These are phyloP conservation scores for Oryza nivara DNA, from an alignment of 176 grass and related monocot species.

Conservation along the genomic window DNA sequence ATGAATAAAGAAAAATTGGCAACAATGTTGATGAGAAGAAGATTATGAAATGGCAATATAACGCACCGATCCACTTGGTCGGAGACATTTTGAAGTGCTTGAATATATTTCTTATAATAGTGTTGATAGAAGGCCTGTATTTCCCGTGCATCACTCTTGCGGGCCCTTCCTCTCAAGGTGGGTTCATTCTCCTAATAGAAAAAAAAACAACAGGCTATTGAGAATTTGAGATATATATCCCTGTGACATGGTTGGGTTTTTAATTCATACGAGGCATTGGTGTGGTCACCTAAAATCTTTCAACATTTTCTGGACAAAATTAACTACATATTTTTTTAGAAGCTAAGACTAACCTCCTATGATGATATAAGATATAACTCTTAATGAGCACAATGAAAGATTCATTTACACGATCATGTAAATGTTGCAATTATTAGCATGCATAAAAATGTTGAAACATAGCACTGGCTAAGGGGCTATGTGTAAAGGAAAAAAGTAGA, in stretches of 20 bases:
- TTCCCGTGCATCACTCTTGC: constrained; percentile 87
- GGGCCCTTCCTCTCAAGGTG: constrained; percentile 69
- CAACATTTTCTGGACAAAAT: neutral
- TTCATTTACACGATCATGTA: constrained; percentile 27
- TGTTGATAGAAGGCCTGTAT: constrained; percentile 90
- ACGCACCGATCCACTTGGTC: constrained; percentile 81
- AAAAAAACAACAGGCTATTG: neutral
- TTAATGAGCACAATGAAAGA: neutral
- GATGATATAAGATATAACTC: constrained; percentile 14
- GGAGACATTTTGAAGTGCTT: constrained; percentile 78
- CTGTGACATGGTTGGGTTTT: neutral
- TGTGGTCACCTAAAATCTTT: neutral
- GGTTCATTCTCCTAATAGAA: constrained; percentile 72
- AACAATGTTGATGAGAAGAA: constrained; percentile 24
- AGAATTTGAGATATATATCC: neutral
- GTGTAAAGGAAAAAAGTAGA: neutral
- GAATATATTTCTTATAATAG: constrained; percentile 90
- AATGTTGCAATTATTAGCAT: neutral
- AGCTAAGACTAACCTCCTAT: neutral
- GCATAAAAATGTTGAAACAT: neutral
- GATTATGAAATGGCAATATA: constrained; percentile 28
- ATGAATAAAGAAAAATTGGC: constrained; percentile 42
- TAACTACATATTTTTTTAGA: neutral
- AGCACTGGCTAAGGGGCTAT: neutral
- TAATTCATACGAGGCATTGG: neutral